Evolutionary conservation across 495 filamentous ascomycete genomes (phyloP), one percentile per base, ranked within the genome.

Genomic region (Chaetomium fimeti): DNA sequence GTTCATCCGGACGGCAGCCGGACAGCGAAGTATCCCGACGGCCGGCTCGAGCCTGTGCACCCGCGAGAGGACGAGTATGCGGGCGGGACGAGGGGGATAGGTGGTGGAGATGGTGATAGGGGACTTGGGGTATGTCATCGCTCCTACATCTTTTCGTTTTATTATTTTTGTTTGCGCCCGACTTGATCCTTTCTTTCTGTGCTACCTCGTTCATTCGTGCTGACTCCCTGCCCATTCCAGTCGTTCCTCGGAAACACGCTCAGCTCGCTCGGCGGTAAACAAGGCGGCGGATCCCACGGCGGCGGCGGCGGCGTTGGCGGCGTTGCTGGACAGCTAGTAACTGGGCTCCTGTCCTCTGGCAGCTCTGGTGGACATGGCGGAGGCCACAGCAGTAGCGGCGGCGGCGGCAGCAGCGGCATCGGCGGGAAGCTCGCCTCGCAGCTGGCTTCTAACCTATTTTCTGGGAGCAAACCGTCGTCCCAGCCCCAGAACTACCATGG

Each of bases 1-100:
- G 79, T 77, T 27, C 81, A 84, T 64, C 76, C 78, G 13, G 83
- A 85, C 69, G 83, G 83, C 27, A 78, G 72, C 55, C 79, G 80
- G 67, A 83, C 78, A 25, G 72, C 80, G 28, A 75, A 78, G 56
- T 73, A 81, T 61, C 70, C 81, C 16, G 81, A 84, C 65, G 83
- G 83, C 27, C 71, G 73, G 25, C 72, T 83, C 69, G 81, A 84
- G 69, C 82, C 81, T 12, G 69, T 82, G 27, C 47, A 76, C 42
- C 74, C 75, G 0, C 54, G 77, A 5, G 74, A 74, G 47, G 74
- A 75, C 27, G 65, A 60, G 2, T 32, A 45, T 22, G 13, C 54
- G 3, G 43, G 24, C 12, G 63, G 75, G 13, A 77, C 68, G 12
- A 72, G 79, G 52, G 74, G 75, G 24, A 20, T 65, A 18, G 72